Conservation (phyloP, 2,329 filamentous ascomycete species). For the Ophiocordyceps camponoti-leonardi region DNA sequence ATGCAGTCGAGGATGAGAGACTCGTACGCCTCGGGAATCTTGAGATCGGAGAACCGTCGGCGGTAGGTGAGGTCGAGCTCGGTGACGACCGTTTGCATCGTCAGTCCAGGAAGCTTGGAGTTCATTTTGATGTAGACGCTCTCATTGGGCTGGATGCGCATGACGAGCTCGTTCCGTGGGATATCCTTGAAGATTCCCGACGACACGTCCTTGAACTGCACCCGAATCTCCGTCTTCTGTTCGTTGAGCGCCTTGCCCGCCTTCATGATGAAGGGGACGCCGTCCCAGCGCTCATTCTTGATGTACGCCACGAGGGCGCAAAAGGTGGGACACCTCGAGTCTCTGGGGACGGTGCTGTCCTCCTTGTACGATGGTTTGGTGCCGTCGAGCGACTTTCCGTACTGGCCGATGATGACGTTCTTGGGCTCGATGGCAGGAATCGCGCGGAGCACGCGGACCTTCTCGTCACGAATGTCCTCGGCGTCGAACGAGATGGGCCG, state of each 20-base stretch:
- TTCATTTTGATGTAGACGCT: conserved; percentile 99
- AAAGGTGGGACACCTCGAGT: conserved; percentile 95
- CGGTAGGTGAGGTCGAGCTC: conserved; percentile 97
- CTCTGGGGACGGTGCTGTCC: conserved; percentile 93
- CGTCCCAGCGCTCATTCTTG: conserved; percentile 99
- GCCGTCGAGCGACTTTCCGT: conserved; percentile 88
- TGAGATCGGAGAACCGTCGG: conserved; percentile 94
- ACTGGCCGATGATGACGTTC: conserved; percentile 99
- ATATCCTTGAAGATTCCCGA: conserved; percentile 99
- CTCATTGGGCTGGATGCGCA: conserved; percentile 98
- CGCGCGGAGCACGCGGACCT: conserved; percentile 84
- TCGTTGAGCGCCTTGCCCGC: conserved; percentile 97
- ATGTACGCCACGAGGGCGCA: conserved; percentile 95
- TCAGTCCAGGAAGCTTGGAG: conserved; percentile 93
- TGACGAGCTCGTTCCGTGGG: conserved; percentile 95
- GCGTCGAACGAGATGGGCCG: conserved; percentile 94
- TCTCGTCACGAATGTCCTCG: conserved; percentile 97
- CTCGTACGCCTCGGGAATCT: conserved; percentile 98
- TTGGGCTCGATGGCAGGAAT: conserved; percentile 95
- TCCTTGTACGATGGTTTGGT: conserved; percentile 97
- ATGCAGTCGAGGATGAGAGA: conserved; percentile 92
- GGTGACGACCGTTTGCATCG: conserved; percentile 98
- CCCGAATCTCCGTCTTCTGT: conserved; percentile 98
- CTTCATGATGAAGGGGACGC: conserved; percentile 98
- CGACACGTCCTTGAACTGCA: conserved; percentile 98